Percentiles rank a stretch among this genome's conserved stretches.
Conservation (phyloP, 83 land plant species). For the Diphasiastrum complanatum region DNA sequence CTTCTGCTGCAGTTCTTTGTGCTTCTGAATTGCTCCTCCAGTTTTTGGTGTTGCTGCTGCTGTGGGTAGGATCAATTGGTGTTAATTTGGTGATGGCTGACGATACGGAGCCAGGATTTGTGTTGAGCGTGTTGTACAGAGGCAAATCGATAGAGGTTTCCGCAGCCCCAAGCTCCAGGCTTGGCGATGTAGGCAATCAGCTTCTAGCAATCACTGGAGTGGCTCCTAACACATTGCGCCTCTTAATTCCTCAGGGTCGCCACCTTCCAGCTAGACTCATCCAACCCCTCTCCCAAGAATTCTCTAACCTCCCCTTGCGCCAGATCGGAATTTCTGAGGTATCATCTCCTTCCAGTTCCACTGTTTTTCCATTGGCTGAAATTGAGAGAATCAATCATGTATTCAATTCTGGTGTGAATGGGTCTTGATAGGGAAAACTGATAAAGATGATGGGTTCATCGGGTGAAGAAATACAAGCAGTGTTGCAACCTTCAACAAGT, state of each 20-base stretch:
- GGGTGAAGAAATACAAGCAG: slow-evolving; percentile 51
- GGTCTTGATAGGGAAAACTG: slow-evolving; percentile 37
- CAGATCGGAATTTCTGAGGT: slow-evolving; percentile 52
- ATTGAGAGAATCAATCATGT: background rate
- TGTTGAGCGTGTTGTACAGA: slow-evolving; percentile 43
- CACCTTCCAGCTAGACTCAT: slow-evolving; percentile 34
- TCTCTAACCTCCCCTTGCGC: slow-evolving; percentile 31
- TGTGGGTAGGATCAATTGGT: no score
- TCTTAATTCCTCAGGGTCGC: slow-evolving; percentile 46
- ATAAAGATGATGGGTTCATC: slow-evolving; percentile 76
- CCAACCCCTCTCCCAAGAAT: slow-evolving; percentile 51
- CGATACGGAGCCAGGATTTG: no score
- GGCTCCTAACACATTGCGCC: slow-evolving; percentile 53
- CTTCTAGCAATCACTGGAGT: slow-evolving; percentile 52
- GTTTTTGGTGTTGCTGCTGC: no score
- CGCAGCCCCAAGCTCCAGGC: slow-evolving; percentile 27
- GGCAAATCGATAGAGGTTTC: slow-evolving; percentile 39
- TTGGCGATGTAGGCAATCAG: slow-evolving; percentile 56
- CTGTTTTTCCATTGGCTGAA: background rate
- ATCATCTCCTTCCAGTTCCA: background rate
- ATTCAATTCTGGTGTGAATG: background rate
- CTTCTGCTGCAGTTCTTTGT: no score
- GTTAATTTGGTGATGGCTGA: no score
- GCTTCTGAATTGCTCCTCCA: no score
- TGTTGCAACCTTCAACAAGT: slow-evolving; percentile 28